Evolutionary conservation across 345 rosid genomes (phyloP), one percentile per base, ranked within the genome.

Genomic region (Citrus hindsii): DNA sequence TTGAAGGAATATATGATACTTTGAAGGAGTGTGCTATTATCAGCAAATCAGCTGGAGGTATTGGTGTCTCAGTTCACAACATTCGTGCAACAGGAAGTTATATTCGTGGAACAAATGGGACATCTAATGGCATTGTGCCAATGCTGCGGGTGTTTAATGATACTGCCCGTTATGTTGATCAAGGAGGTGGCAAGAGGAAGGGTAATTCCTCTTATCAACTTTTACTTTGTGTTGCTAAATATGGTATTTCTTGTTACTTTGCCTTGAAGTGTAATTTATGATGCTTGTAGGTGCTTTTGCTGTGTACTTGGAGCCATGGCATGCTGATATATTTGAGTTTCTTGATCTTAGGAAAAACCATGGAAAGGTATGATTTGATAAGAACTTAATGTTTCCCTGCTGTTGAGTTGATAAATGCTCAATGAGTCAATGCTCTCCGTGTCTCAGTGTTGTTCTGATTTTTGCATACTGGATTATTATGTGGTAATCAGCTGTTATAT

Each of bases 1-100:
- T 94, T 83, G 97, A 93, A 78, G 98, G 97, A 68, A 93, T 94
- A 55, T 94, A 94, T 80, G 98, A 94, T 60, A 91, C 97, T 14
- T 78, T 94, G 81, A 94, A 93, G 88, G 97, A 94, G 83, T 94
- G 97, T 88, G 98, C 95, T 79, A 93, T 94, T 69, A 93, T 94
- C 75, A 94, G 97, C 83, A 94, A 94, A 83, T 94, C 98, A 21
- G 97, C 94, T 83, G 97, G 98, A 25, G 97, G 98, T 65, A 90
- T 94, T 80, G 98, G 97, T 76, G 95, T 94, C 5, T 93, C 98
- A 21, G 83, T 89, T 79, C 98, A 95, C 53, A 95, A 91, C 68
- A 91, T 93, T 63, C 91, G 95, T 84, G 92, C 94, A 14, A 90
- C 91, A 61, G 93, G 97, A 21, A 91, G 94, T 82, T 92, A 92